These are phyloP conservation scores for Trichoderma sp. DNA, from an alignment of 2,329 filamentous ascomycete species.

Conservation along the genomic window DNA sequence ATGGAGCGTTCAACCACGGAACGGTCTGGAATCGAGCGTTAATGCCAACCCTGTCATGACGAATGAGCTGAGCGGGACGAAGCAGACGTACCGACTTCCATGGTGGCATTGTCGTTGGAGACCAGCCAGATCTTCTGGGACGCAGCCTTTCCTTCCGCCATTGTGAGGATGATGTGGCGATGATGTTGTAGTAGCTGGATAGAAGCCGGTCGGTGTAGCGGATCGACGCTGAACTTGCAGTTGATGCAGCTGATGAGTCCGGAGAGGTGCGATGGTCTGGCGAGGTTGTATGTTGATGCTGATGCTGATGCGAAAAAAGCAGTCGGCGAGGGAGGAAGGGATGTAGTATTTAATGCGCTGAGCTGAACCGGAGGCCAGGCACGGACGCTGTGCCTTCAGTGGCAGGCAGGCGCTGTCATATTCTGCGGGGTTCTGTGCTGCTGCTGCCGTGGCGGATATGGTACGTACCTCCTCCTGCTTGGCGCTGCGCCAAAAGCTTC, in stretches of 20 bases:
- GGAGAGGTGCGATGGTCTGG: neutral
- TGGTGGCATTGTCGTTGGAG: conserved; percentile 54
- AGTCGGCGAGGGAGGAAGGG: conserved; percentile 3
- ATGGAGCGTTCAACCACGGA: conserved; percentile 87
- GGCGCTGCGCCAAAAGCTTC: too few species aligned
- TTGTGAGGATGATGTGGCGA: conserved; percentile 34
- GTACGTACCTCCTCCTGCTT: too few species aligned
- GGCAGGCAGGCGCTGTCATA: conserved; percentile 11
- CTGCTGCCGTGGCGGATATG: too few species aligned
- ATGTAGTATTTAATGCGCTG: conserved; percentile 5
- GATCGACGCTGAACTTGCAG: neutral
- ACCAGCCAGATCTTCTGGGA: conserved; percentile 50
- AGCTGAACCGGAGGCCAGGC: conserved; percentile 13
- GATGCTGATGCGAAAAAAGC: conserved; percentile 5
- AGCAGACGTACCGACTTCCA: conserved; percentile 50
- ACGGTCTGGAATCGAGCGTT: conserved; percentile 62
- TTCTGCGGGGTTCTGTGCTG: conserved; percentile 24
- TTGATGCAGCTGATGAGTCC: neutral
- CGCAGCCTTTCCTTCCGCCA: conserved; percentile 42
- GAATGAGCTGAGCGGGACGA: neutral
- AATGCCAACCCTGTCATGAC: neutral
- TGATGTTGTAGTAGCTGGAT: neutral
- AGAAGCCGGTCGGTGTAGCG: neutral
- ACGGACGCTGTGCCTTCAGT: conserved; percentile 3
- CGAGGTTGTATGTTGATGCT: neutral